A percentile compares a stretch with the other conserved stretches of the same genome.
These are phyloP conservation scores for Amniculicola lignicola DNA, from an alignment of 495 filamentous ascomycete species.

Conservation along the genomic window DNA sequence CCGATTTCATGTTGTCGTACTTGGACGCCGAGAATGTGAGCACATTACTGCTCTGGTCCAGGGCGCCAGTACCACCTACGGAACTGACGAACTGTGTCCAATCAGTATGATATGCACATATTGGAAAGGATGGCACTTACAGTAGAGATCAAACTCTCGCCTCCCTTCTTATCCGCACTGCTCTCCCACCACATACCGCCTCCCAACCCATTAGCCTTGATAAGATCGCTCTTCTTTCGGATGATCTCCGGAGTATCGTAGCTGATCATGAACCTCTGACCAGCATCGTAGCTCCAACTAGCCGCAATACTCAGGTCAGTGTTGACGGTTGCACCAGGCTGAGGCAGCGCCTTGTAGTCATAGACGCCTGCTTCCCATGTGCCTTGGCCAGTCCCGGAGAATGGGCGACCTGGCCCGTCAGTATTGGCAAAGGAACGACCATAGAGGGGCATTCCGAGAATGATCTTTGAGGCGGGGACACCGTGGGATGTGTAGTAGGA, in stretches of 20 bases:
- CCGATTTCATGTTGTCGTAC: conserved; percentile 33
- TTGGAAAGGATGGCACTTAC: conserved; percentile 6
- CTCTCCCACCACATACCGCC: conserved; percentile 93
- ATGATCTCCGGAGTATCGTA: conserved; percentile 69
- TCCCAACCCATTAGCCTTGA: conserved; percentile 61
- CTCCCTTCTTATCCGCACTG: conserved; percentile 63
- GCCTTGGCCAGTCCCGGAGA: conserved; percentile 61
- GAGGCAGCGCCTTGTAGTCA: conserved; percentile 64
- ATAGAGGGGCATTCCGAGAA: conserved; percentile 80
- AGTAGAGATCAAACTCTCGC: conserved; percentile 30
- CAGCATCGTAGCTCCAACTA: conserved; percentile 67
- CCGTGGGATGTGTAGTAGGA: conserved; percentile 63
- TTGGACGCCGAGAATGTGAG: conserved; percentile 28
- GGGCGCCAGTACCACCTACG: conserved; percentile 22
- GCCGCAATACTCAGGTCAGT: conserved; percentile 54
- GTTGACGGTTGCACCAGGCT: conserved; percentile 48
- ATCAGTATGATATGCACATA: conserved; percentile 5
- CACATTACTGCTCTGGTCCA: conserved; percentile 30
- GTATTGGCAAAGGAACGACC: conserved; percentile 76
- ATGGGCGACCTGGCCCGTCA: conserved; percentile 65
- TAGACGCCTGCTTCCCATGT: conserved; percentile 76
- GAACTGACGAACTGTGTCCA: conserved; percentile 16
- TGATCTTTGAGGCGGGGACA: conserved; percentile 65
- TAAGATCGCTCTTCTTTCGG: conserved; percentile 61
- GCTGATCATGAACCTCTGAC: conserved; percentile 59